Evolutionary conservation across 192 early-diverging fungal species (phyloP), one percentile per base, ranked within the genome.

Genomic region (Irineochytrium annulatum): DNA sequence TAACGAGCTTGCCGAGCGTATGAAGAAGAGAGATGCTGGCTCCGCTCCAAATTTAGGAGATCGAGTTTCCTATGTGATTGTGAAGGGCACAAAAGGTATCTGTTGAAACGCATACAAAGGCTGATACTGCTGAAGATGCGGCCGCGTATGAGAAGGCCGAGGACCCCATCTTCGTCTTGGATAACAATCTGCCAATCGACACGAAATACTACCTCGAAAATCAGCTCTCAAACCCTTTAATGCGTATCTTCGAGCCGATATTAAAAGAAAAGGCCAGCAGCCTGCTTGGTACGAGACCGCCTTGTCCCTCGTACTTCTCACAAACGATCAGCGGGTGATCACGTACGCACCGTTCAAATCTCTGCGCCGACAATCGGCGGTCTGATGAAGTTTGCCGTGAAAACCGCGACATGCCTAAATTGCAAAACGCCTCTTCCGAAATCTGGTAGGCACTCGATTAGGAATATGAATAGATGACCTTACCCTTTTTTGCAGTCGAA

Each of bases 161-260:
- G 69, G 96, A 99, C 66, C 96, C 96, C 22, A 87, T 99, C 41
- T 96, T 87, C 65, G 96, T 97, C n/a, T 83, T 99, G 35, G 95
- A 99, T 45, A 91, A 99, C 70, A 99, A 94, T 70, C 76, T 99
- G 39, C 94, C 96, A 1, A 96, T 99, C 52, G 96, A 99, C 68
- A 93, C 92, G 0, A 90, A 84, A 59, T 94, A 97, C 66, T 99
- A 99, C 62, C 78, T 98, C 24, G 94, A 97, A 55, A 92, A 99
- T 59, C 96, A 99, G 73, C 74, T 99, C 32, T 83, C 91, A 11
- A 96, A 96, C 14, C 96, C 96, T 0, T 71, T 99, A 49, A 71
- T 87, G 60, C 79, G 96, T 55, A 93, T 99, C 56, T 97, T 97
- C 65, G 96, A 99, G 62, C 96, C 96, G 27, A 88, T 99, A 57